Percentiles rank a stretch among this genome's conserved stretches.
Evolutionary conservation across 257 asterid genomes (phyloP).

Genomic region (Nicotiana attenuata): DNA sequence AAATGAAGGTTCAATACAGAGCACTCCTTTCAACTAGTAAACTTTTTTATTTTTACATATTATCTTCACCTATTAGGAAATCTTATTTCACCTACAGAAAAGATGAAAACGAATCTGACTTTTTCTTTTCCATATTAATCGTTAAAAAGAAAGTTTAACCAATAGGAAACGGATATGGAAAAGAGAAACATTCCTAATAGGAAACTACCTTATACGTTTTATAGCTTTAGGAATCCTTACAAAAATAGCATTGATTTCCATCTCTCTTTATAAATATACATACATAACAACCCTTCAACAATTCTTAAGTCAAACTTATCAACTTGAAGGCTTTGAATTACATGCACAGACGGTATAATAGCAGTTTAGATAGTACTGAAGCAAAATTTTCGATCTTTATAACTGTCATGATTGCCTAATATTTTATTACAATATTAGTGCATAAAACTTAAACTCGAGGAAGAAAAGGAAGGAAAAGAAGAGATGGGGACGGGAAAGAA

Average conservation of each 20-base stretch:
- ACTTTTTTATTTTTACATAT: no score
- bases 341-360: no score
- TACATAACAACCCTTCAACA: no score
- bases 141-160: background rate
- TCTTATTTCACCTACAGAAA: background rate
- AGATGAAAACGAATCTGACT: background rate
- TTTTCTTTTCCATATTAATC: background rate
- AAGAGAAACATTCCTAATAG: background rate
- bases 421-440: no score
- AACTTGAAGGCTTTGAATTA: no score
- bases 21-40: no score
- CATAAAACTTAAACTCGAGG: no score
- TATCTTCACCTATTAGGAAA: background rate
- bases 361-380: no score
- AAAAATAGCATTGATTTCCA: background rate
- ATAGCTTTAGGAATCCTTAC: background rate
- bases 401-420: no score
- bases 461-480: background rate
- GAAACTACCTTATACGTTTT: background rate
- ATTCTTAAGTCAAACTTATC: no score
- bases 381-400: no score
- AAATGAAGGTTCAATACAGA: no score
- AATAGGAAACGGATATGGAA: background rate
- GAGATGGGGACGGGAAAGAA: conserved; percentile 7
- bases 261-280: background rate